Evolutionary conservation across 2,329 filamentous ascomycete species (phyloP).

Genomic region (Furcasterigmium furcatum): DNA sequence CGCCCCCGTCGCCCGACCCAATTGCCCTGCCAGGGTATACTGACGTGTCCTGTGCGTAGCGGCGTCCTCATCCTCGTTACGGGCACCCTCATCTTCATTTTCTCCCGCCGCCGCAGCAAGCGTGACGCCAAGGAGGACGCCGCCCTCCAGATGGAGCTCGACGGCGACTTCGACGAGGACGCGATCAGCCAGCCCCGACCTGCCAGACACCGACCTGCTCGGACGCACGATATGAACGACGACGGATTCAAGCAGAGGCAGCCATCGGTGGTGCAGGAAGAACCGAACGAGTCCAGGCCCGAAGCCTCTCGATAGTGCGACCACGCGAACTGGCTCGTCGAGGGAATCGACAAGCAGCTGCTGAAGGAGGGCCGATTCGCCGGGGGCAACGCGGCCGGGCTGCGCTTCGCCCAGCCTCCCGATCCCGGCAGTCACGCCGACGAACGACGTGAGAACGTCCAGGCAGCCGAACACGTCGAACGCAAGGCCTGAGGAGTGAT

Average conservation of each 20-base stretch:
- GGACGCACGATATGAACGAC: neutral
- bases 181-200: neutral
- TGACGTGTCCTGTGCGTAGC: neutral
- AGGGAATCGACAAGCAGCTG: neutral
- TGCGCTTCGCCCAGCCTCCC: neutral
- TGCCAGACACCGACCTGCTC: neutral
- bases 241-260: neutral
- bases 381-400: neutral
- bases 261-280: neutral
- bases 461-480: no score
- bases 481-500: no score
- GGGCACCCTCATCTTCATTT: neutral
- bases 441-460: no score
- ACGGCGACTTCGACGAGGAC: neutral
- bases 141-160: neutral
- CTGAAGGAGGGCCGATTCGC: neutral
- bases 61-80: neutral
- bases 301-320: neutral
- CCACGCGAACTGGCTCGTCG: neutral
- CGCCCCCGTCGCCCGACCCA: neutral
- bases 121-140: neutral
- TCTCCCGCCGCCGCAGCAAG: neutral
- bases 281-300: neutral
- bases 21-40: no score
- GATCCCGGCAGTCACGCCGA: no score